Base-by-base conservation (phyloP, 2,329 filamentous ascomycete species). In the Ceratocystis alfenasii region DNA sequence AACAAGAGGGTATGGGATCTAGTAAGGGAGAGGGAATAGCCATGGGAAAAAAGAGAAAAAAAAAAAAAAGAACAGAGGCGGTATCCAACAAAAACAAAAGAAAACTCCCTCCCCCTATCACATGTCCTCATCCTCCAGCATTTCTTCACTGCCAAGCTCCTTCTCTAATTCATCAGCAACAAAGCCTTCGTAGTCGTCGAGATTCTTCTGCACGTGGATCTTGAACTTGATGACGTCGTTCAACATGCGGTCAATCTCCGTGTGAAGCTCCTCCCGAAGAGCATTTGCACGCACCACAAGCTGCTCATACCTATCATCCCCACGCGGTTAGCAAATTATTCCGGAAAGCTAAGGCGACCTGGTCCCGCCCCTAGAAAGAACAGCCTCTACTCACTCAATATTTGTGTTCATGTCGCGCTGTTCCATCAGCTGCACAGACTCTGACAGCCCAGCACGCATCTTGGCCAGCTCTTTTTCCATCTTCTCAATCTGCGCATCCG, bases 161-260 rank as follows among this genome's bases (percentile, higher is more conserved):
- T 87, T 84, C 77, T 95, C 90, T n/a, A 96, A 86, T 77, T 97
- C 93, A 70, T 95, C 89, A 1, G 89, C 87, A 5, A 96, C 90
- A 73, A 96, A 96, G 66, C 87, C 86, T 76, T 99, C 94, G 74
- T 96, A 97, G 72, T 94, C 90, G 74, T 96, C 93, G 65, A 99
- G 79, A 67, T 86, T 87, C 77, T 91, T 92, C 75, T 99, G 94
- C 63, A 99, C 81, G 73, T 97, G 92, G 69, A 99, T 89, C 78
- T 99, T 99, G 83, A 99, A 97, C 73, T 95, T 92, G 78, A 97
- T 95, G 69, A 96, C 88, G 73, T 97, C 92, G 77, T 96, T 95
- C 68, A 99, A 79, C 84, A 97, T 95, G 71, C 87, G 87, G 77
- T 96, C 94, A 71, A 96, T 90, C 74, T 96, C 92, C 0, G 91